Percentiles rank a stretch among this genome's conserved stretches.
Evolutionary conservation across 1,284 basidiomycete genomes (phyloP).

Genomic region (Malassezia brasiliensis): DNA sequence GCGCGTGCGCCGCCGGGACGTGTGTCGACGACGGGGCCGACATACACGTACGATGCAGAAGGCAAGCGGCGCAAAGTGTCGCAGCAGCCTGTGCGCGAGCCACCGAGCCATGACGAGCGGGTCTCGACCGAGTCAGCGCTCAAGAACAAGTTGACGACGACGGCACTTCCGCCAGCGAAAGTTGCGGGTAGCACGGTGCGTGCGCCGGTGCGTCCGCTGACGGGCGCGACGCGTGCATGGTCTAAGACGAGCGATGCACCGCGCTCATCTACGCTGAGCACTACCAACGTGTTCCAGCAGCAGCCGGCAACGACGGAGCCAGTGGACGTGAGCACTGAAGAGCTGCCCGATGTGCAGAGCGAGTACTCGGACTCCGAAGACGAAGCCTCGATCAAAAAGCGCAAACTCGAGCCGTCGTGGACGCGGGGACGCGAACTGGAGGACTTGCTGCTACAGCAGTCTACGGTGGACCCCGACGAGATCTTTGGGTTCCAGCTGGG

Average conservation of each 20-base stretch:
- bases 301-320: slow-evolving; percentile 14
- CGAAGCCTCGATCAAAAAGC: slow-evolving; percentile 35
- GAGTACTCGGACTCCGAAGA: slow-evolving; percentile 46
- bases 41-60: slow-evolving; percentile 10
- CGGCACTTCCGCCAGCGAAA: not conserved
- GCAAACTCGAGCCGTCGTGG: slow-evolving; percentile 38
- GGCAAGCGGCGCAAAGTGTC: slow-evolving; percentile 16
- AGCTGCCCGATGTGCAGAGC: slow-evolving; percentile 31
- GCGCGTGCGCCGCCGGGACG: not conserved
- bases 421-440: slow-evolving; percentile 36
- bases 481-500: slow-evolving; percentile 43
- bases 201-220: not conserved
- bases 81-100: slow-evolving; percentile 13
- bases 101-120: slow-evolving; percentile 8
- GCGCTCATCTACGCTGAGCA: slow-evolving; percentile 6
- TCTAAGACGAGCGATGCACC: not conserved
- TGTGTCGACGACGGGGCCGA: not conserved
- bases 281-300: slow-evolving; percentile 16
- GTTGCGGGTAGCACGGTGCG: not conserved
- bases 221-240: slow-evolving; percentile 1
- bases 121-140: slow-evolving; percentile 15
- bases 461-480: slow-evolving; percentile 36
- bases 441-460: slow-evolving; percentile 30
- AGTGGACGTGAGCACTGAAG: slow-evolving; percentile 9
- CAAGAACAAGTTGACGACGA: slow-evolving; percentile 17